These are phyloP conservation scores for Phytophthora pseudosyringae DNA, from an alignment of 352 stramenopile species.

Conservation along the genomic window DNA sequence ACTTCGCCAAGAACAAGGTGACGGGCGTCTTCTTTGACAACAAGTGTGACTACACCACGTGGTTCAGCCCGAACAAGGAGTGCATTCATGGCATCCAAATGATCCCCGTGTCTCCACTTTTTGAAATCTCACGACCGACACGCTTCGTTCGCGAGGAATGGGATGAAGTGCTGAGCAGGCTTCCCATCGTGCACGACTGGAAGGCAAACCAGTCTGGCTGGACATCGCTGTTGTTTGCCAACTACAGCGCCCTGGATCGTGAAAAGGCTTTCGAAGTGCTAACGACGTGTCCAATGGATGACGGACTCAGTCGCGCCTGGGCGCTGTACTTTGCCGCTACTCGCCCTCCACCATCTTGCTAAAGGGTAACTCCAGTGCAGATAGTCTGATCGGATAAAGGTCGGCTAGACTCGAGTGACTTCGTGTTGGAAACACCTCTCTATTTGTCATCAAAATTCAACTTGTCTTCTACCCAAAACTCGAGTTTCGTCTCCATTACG, in stretches of 20 bases:
- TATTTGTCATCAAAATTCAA: conserved; percentile 6
- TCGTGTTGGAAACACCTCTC: background rate
- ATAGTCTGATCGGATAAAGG: background rate
- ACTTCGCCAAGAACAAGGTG: conserved; percentile 72
- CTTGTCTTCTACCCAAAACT: conserved; percentile 9
- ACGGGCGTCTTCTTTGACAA: conserved; percentile 81
- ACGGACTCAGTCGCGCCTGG: conserved; percentile 74
- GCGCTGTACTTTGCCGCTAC: conserved; percentile 67
- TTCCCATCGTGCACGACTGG: conserved; percentile 63
- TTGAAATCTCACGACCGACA: conserved; percentile 43
- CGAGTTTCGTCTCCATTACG: conserved; percentile 8
- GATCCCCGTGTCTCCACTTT: conserved; percentile 66
- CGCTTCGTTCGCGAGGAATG: conserved; percentile 69
- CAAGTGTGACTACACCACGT: conserved; percentile 79
- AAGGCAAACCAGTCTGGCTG: conserved; percentile 51
- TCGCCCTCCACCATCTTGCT: conserved; percentile 33
- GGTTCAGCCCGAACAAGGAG: conserved; percentile 76
- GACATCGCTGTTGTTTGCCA: conserved; percentile 69
- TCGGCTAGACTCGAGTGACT: background rate
- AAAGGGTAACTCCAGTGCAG: background rate
- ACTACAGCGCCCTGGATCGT: conserved; percentile 58
- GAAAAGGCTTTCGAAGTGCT: conserved; percentile 47
- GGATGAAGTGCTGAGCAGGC: conserved; percentile 58
- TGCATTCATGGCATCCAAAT: conserved; percentile 86
- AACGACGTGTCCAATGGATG: conserved; percentile 60